Base-by-base conservation (phyloP, 495 filamentous ascomycete species). In the Daldinia grandis region DNA sequence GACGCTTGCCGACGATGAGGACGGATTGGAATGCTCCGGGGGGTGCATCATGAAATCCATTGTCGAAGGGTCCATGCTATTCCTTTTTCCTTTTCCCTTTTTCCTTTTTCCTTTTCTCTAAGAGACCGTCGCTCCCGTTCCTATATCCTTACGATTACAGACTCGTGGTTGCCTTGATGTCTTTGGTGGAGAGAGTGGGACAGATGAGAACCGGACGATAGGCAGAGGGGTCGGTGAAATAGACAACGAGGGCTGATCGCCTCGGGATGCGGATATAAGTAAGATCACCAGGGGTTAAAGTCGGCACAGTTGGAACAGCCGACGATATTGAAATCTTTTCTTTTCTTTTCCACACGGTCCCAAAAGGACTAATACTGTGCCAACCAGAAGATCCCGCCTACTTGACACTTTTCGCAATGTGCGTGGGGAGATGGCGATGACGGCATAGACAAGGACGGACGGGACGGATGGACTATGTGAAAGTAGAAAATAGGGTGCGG, bases 41-140 rank as follows among this genome's bases (percentile, higher is more conserved):
- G 68, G 63, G 40, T 66, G 69, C 64, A 69, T 69, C 25, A 64
- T 54, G 21, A 61, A 75, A 35, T 77, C 73, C 72, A 75, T 73
- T 27, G 62, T 50, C 8, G 69, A 65, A 21, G 66, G 67, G 42
- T 75, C 75, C 75, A 77, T 77, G 30, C 50, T 69, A 7, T 42
- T 56, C 42, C 10, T 58, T 56, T n/a, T n/a, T n/a, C n/a, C n/a
- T n/a, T n/a, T n/a, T n/a, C n/a, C n/a, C n/a, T n/a, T n/a, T n/a
- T n/a, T n/a, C n/a, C n/a, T n/a, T n/a, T n/a, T n/a, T n/a, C n/a
- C n/a, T n/a, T n/a, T n/a, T n/a, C n/a, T n/a, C n/a, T n/a, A 65
- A 44, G 17, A 28, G 50, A 62, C 70, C 49, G 62, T 67, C 62
- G 62, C 75, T 71, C 70, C 50, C 73, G 38, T 62, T 64, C 56